Evolutionary conservation across 1,139 yeast species (phyloP), one percentile per base, ranked within the genome.

Genomic region (Taphrina populina): DNA sequence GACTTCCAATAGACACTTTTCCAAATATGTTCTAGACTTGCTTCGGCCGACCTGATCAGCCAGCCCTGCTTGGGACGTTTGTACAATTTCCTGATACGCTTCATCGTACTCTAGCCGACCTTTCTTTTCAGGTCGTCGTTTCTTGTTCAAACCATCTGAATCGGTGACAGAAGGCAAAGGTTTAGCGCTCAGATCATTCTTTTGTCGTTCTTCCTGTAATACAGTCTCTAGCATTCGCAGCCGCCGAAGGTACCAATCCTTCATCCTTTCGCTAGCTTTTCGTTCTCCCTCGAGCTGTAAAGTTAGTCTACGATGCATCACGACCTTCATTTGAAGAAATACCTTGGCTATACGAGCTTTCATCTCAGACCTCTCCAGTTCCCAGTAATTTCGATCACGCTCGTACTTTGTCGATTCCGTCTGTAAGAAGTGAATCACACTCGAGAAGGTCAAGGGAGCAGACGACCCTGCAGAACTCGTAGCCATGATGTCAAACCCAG

Each of bases 341-440:
- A 43, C 40, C 41, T 45, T 41, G 15, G 56, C 56, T 23, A 52
- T 52, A n/a, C 46, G 49, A 6, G 56, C 70, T 63, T 72, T 74
- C 80, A 77, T 76, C 62, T 77, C 80, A 10, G 80, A 77, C 44
- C 76, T 68, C 62, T 76, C 80, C 53, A 78, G 67, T 58, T 75
- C 81, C 82, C 82, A 79, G 47, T 76, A 76, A 49, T 79, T 76
- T 46, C 81, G 69, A 60, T 77, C 80, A 52, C 79, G 73, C 64
- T 79, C 83, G 64, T 76, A 77, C 47, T 74, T 73, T 58, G 79
- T 78, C 73, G 79, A 78, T 63, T 79, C 83, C 35, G 75, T 71
- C 64, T 79, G 83, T 61, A 79, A 69, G 61, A 76, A 79, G 62
- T 78, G 76, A 77, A 80, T 78, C 13, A 79, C 80, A 44, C 82